A percentile compares a stretch with the other conserved stretches of the same genome.
These are phyloP conservation scores for Pichia cabralensis DNA, from an alignment of 805 yeast genomes.

Conservation along the genomic window DNA sequence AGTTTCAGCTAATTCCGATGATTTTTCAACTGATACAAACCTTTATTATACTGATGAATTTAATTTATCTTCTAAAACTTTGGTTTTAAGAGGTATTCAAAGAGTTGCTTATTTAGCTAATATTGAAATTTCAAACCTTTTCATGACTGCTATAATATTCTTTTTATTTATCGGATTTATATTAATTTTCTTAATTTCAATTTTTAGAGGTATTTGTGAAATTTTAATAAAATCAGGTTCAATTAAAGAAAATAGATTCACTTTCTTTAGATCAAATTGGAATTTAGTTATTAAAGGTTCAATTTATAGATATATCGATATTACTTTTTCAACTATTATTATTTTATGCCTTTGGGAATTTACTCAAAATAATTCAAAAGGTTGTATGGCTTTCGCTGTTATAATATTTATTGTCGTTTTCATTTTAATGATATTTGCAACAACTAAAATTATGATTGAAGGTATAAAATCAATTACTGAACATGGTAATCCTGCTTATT, in stretches of 20 bases:
- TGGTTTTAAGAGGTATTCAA: constrained; percentile 83
- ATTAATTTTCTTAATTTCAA: constrained; percentile 42
- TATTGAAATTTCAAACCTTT: constrained; percentile 79
- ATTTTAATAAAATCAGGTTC: constrained; percentile 46
- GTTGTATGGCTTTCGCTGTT: constrained; percentile 70
- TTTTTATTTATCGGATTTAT: constrained; percentile 68
- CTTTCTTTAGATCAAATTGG: constrained; percentile 79
- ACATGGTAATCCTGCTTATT: constrained; percentile 86
- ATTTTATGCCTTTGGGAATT: constrained; percentile 86
- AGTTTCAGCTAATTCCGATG: constrained; percentile 29
- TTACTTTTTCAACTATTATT: constrained; percentile 82
- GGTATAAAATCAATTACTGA: constrained; percentile 64
- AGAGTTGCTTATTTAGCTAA: constrained; percentile 79
- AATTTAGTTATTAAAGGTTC: constrained; percentile 78
- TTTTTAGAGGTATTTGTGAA: constrained; percentile 64
- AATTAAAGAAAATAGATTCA: constrained; percentile 55
- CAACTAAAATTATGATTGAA: constrained; percentile 57
- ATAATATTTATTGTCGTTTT: constrained; percentile 50
- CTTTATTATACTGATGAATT: constrained; percentile 69
- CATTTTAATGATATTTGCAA: constrained; percentile 60
- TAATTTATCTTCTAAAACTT: constrained; percentile 52
- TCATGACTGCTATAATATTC: constrained; percentile 78
- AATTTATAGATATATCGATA: constrained; percentile 67
- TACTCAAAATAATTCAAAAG: constrained; percentile 73
- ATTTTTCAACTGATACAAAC: constrained; percentile 38